Evolutionary conservation across 2,329 filamentous ascomycete genomes (phyloP), one percentile per base, ranked within the genome.

Genomic region (Lachnellula arida): DNA sequence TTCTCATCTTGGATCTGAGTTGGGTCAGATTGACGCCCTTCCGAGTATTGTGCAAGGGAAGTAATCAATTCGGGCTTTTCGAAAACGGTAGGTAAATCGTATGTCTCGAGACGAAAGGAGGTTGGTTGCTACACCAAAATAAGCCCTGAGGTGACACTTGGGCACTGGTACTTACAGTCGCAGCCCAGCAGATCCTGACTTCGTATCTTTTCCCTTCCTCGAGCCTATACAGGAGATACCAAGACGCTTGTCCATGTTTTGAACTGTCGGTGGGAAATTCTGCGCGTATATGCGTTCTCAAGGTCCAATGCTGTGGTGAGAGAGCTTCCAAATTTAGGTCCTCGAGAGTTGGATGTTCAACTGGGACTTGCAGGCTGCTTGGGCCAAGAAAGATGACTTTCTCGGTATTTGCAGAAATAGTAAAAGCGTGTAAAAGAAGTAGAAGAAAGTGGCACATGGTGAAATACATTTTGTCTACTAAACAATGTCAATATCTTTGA

Each of bases 121-220:
- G 92, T 96, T 46, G 93, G 93, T 86, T 96, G 88, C 92, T 97
- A 60, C 3, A 19, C 55, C 49, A 37, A 44, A 5, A 51, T 63
- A 61, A 63, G 49, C 40, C 57, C 48, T 48, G 48, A 51, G 44
- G 6, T 23, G 22, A 19, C 8, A 22, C 51, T 40, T n/a, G 19
- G 22, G 37, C 42, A 42, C 4, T 15, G 43, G 3, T n/a, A 79
- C 88, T 73, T 80, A 96, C 93, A 58, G 87, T 94, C 42, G 94
- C 94, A 58, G 91, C 80, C 92, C 93, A 99, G 75, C 93, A 97
- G 57, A 97, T 79, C 53, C 94, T 85, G 49, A 96, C 81, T 76
- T 99, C 94, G 77, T 97, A 97, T 62, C 91, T 82, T 67, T 87
- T 86, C 11, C 84, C 82, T 37, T 83, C 80, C n/a, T 74, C 78